Evolutionary conservation across 2,329 filamentous ascomycete genomes (phyloP), one percentile per base, ranked within the genome.

Genomic region (Knoxdaviesia capensis): DNA sequence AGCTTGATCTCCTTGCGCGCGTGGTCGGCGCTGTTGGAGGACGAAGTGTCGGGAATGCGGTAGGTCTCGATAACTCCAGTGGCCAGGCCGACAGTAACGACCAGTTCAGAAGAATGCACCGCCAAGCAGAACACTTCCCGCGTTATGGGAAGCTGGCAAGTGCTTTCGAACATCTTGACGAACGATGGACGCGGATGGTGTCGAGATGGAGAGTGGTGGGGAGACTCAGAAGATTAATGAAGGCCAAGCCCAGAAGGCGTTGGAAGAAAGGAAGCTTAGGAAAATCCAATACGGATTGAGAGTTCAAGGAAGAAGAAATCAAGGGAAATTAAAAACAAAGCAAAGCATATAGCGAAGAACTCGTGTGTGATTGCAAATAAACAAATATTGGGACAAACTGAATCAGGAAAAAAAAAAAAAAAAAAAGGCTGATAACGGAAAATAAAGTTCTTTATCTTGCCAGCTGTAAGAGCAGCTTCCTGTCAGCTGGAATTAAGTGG

Each of bases 61-160:
- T 85, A 87, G 36, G 79, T 82, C 57, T 92, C 74, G 47, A 96
- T 86, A 57, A 90, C 84, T 45, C 88, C 88, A 43, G 71, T 80
- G 10, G 81, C 77, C 30, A 94, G 69, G 10, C 90, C 90, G 39
- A 94, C 82, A 0, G 86, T 82, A 47, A 98, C 68, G 41, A 98
- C 63, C 9, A 88, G 84, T 56, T 87, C 76, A 1, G 69, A 72
- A 1, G 90, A 87, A 56, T 98, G 90, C 20, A 94, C 65, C 8
- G 80, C 81, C 59, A 93, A 86, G 1, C 84, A 63, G 62, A 98
- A 96, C 52, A 98, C 68, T 54, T 96, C 90, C 44, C 82, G 73
- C 44, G 74, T 72, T 39, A 96, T 74, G 48, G 87, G 86, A 38
- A 96, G 74, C 30, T 82, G 85, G 67, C 88, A 94, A 49, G 93